Percentiles rank a stretch among this genome's conserved stretches.
Evolutionary conservation across 2,329 filamentous ascomycete species (phyloP).

Genomic region (Aspergillus puulaauensis): DNA sequence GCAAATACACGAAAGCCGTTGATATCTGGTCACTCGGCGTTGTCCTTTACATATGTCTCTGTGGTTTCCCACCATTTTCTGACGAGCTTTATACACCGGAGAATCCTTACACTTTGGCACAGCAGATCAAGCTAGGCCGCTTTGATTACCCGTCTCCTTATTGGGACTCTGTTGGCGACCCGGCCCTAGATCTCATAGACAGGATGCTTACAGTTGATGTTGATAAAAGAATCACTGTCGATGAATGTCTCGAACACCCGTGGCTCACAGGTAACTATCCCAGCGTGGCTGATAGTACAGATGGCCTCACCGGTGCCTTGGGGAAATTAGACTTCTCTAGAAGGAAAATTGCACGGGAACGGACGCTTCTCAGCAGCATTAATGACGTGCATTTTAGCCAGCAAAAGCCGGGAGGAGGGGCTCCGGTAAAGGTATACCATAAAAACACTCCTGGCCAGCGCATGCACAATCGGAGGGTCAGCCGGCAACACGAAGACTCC

Average conservation of each 20-base stretch:
- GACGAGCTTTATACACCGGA: constrained; percentile 82
- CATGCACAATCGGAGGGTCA: constrained; percentile 42
- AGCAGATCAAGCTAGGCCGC: constrained; percentile 83
- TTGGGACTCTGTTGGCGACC: constrained; percentile 85
- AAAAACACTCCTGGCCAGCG: constrained; percentile 62
- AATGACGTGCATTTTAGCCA: constrained; percentile 69
- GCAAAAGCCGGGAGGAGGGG: constrained; percentile 56
- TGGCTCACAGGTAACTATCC: constrained; percentile 70
- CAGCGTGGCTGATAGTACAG: constrained; percentile 79
- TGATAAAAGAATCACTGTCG: constrained; percentile 78
- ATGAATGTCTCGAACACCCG: constrained; percentile 86
- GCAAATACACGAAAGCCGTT: constrained; percentile 91
- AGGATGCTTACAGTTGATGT: constrained; percentile 89
- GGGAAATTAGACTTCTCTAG: constrained; percentile 78
- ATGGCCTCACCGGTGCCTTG: constrained; percentile 86
- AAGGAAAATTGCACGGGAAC: constrained; percentile 75
- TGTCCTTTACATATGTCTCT: constrained; percentile 94
- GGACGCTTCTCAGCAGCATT: constrained; percentile 78
- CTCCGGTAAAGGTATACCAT: constrained; percentile 69
- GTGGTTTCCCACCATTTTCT: constrained; percentile 94
- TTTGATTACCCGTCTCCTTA: constrained; percentile 97
- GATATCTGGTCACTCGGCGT: constrained; percentile 98
- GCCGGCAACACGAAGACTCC: constrained; percentile 53
- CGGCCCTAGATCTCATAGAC: constrained; percentile 90
- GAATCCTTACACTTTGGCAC: constrained; percentile 80